These are phyloP conservation scores for Linanthus parryae DNA, from an alignment of 148 eudicot genomes.

Conservation along the genomic window DNA sequence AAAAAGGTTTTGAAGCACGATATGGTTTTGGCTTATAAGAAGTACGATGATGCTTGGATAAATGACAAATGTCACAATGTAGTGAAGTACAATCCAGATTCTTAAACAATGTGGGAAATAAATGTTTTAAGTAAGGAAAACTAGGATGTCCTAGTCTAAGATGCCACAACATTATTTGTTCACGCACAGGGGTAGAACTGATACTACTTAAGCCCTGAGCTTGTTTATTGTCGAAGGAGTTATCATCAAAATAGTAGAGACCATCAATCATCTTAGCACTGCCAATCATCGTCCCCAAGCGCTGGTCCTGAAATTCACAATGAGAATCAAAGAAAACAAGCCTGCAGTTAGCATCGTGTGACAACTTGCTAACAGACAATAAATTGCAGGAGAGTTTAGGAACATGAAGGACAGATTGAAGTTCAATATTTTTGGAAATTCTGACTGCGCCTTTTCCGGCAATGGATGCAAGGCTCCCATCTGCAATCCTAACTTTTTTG, in stretches of 20 bases:
- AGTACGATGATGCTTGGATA: neutral
- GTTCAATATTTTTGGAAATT: no score
- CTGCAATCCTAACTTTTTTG: neutral
- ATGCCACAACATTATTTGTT: conserved; percentile 12
- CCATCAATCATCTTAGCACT: conserved; percentile 1
- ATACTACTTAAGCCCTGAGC: conserved; percentile 7
- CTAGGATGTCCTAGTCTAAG: conserved; percentile 10
- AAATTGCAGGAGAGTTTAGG: no score
- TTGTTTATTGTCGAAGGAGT: neutral
- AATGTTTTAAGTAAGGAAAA: neutral
- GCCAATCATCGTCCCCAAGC: conserved; percentile 7
- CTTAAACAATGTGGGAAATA: neutral
- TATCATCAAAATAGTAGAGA: conserved; percentile 5
- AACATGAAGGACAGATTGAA: no score
- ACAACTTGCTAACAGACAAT: no score
- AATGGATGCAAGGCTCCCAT: neutral
- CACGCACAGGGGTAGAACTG: neutral
- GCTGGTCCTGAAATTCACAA: conserved; percentile 7
- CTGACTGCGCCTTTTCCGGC: no score
- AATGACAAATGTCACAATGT: neutral
- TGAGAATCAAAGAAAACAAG: neutral
- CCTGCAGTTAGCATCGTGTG: no score
- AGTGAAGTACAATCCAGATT: neutral
- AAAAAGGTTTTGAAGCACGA: neutral
- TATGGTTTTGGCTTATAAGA: neutral